Percentiles rank a stretch among this genome's conserved stretches.
phyloP scores from a whole-genome alignment of 495 filamentous ascomycete species.

The Echria macrotheca region DNA sequence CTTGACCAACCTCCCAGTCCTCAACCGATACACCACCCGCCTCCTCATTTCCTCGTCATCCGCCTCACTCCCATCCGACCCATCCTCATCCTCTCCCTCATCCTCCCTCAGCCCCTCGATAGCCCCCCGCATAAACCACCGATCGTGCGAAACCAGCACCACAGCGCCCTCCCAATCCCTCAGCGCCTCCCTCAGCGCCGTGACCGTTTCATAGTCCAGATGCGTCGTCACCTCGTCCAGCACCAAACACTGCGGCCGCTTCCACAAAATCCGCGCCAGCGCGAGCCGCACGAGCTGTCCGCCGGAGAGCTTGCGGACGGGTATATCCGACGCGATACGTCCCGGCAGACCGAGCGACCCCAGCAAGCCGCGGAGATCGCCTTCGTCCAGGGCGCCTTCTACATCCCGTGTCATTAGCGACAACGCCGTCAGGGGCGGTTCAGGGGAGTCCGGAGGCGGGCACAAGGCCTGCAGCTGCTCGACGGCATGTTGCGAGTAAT shows the following conservation, averaged over 20 bases:
- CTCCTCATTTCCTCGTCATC: constrained; percentile 40
- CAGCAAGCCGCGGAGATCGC: constrained; percentile 56
- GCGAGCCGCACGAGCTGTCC: constrained; percentile 77
- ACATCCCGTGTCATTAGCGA: constrained; percentile 46
- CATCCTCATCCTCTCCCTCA: constrained; percentile 44
- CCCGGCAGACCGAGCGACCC: constrained; percentile 62
- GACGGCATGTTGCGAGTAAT: constrained; percentile 74
- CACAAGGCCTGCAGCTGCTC: constrained; percentile 57
- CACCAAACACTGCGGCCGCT: constrained; percentile 64
- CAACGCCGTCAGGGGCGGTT: constrained; percentile 55
- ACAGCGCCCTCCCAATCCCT: constrained; percentile 64
- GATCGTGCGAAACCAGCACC: constrained; percentile 69
- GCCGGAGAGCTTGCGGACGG: constrained; percentile 62
- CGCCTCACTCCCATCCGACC: constrained; percentile 38
- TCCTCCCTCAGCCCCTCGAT: constrained; percentile 60
- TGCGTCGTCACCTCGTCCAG: constrained; percentile 86
- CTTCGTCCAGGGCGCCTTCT: constrained; percentile 49
- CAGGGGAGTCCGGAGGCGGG: constrained; percentile 33
- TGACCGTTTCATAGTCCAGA: constrained; percentile 68
- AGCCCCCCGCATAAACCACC: constrained; percentile 64
- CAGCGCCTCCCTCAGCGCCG: constrained; percentile 60
- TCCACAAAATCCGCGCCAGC: constrained; percentile 62
- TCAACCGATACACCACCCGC: constrained; percentile 56
- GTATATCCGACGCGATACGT: constrained; percentile 61
- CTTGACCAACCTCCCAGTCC: constrained; percentile 50